Conservation (phyloP, 1,284 basidiomycete genomes). For the Cerioporus squamosus region DNA sequence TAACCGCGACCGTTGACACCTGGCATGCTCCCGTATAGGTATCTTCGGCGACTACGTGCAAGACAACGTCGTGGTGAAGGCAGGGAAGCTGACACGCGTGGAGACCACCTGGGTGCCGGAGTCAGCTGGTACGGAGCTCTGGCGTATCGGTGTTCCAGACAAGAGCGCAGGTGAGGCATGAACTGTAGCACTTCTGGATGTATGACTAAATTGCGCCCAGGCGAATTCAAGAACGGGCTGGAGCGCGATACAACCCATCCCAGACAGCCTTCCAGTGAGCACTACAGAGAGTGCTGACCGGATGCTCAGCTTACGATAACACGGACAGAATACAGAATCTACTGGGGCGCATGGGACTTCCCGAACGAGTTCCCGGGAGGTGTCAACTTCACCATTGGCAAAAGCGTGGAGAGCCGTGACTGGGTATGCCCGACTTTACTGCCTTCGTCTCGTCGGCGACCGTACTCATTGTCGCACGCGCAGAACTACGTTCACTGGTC, state of each 20-base stretch:
- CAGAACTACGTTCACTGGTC: constrained; percentile 37
- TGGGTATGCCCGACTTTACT: constrained; percentile 9
- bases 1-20: background rate
- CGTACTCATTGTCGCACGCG: background rate
- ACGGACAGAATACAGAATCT: constrained; percentile 32
- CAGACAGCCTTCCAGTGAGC: constrained; percentile 25
- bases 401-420: constrained; percentile 28
- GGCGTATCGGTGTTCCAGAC: constrained; percentile 34
- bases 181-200: background rate
- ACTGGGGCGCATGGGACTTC: constrained; percentile 37
- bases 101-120: constrained; percentile 28
- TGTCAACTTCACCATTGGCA: constrained; percentile 35
- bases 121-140: constrained; percentile 31
- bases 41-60: constrained; percentile 35
- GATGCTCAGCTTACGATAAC: background rate
- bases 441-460: too few relatives aligned
- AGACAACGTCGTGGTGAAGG: constrained; percentile 28
- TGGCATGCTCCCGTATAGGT: constrained; percentile 11
- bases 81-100: constrained; percentile 21
- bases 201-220: background rate
- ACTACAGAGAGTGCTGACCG: background rate
- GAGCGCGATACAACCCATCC: constrained; percentile 29
- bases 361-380: constrained; percentile 33
- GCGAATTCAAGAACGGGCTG: constrained; percentile 27
- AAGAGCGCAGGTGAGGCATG: constrained; percentile 15